phyloP scores from a whole-genome alignment of 768 basidiomycete genomes.

The Cubamyces lactineus region DNA sequence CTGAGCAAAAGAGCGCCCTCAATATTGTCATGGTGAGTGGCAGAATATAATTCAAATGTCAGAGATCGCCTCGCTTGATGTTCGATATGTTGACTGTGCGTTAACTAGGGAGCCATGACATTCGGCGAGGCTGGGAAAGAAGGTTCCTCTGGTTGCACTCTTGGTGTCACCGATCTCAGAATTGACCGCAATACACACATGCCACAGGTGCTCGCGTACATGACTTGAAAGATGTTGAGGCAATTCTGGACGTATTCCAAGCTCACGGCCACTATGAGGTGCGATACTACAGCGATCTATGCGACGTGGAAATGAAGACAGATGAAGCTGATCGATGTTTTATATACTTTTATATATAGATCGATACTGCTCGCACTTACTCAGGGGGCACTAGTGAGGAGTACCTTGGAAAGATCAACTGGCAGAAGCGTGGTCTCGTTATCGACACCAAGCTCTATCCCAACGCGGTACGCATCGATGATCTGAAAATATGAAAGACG shows the following conservation, averaged over 20 bases:
- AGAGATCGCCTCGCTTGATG: not conserved
- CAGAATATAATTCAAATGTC: not conserved
- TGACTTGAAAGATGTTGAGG: constrained; percentile 50
- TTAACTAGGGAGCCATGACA: constrained; percentile 54
- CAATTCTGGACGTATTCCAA: constrained; percentile 56
- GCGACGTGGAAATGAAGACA: too few relatives aligned
- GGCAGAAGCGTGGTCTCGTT: constrained; percentile 52
- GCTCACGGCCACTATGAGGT: constrained; percentile 60
- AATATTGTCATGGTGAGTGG: constrained; percentile 55
- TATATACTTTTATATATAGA: constrained; percentile 23
- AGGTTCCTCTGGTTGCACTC: constrained; percentile 28
- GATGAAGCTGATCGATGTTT: not conserved
- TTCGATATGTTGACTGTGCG: not conserved
- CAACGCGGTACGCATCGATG: constrained; percentile 26
- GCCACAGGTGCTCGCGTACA: constrained; percentile 47
- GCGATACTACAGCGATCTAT: constrained; percentile 10
- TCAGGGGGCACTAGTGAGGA: constrained; percentile 38
- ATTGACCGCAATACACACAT: constrained; percentile 13
- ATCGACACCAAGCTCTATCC: constrained; percentile 67
- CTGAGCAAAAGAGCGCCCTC: constrained; percentile 44
- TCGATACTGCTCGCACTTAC: constrained; percentile 37
- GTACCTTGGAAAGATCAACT: constrained; percentile 53
- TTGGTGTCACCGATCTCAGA: not conserved
- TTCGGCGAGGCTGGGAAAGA: constrained; percentile 54
- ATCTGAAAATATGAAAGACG: too few relatives aligned